Evolutionary conservation across 129 eudicot genomes (phyloP).

Genomic region (Tanacetum coccineum): DNA sequence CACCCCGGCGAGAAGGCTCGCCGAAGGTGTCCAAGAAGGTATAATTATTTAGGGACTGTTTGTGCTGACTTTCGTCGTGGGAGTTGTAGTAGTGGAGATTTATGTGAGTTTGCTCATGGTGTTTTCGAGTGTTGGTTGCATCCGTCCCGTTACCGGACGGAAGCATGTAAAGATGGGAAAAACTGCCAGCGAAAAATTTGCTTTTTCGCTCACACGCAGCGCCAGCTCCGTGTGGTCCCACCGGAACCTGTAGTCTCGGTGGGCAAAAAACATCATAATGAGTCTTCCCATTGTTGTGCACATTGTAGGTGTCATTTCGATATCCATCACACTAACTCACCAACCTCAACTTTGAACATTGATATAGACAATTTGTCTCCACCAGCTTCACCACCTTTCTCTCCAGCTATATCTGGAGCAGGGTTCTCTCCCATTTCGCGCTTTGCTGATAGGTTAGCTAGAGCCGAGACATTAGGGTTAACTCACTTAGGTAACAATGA

Average conservation of each 20-base stretch:
- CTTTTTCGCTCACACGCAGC: slow-evolving; percentile 43
- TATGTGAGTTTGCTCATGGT: slow-evolving; percentile 47
- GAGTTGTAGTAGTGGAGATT: slow-evolving; percentile 33
- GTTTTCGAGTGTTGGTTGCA: slow-evolving; percentile 46
- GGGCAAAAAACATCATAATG: slow-evolving; percentile 6
- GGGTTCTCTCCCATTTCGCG: slow-evolving; percentile 28
- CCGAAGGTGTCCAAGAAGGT: slow-evolving; percentile 35
- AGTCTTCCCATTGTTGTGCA: slow-evolving; percentile 21
- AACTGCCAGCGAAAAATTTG: slow-evolving; percentile 37
- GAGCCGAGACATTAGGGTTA: slow-evolving; percentile 18
- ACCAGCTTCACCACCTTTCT: slow-evolving; percentile 43
- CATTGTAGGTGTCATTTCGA: slow-evolving; percentile 28
- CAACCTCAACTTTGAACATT: slow-evolving; percentile 25
- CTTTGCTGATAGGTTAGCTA: slow-evolving; percentile 22
- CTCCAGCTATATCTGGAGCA: slow-evolving; percentile 36
- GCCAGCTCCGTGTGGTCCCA: slow-evolving; percentile 30
- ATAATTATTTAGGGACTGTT: slow-evolving; percentile 32
- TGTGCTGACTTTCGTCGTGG: slow-evolving; percentile 44
- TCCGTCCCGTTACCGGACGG: slow-evolving; percentile 38
- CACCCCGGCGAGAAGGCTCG: slow-evolving; percentile 44
- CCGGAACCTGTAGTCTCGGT: slow-evolving; percentile 1
- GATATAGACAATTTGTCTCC: slow-evolving; percentile 43
- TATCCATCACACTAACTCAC: slow-evolving; percentile 25
- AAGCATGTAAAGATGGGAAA: slow-evolving; percentile 42
- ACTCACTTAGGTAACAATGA: slow-evolving; percentile 13